A percentile compares a stretch with the other conserved stretches of the same genome.
Conservation (phyloP, 73 alveolate genomes). For the Blepharisma japonicum region DNA sequence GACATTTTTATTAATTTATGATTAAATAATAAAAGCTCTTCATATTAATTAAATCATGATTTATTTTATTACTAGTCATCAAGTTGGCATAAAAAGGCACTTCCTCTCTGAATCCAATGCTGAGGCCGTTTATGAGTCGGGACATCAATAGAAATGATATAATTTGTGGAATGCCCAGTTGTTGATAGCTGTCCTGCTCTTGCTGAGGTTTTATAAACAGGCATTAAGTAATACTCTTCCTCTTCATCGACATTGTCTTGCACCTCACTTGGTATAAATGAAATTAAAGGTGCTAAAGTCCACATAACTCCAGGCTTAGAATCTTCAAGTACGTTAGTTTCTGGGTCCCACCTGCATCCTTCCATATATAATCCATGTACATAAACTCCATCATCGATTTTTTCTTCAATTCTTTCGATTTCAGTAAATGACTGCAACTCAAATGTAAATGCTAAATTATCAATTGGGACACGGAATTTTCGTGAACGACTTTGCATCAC, state of each 20-base stretch:
- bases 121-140: slow-evolving; percentile 67
- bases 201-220: slow-evolving; percentile 97
- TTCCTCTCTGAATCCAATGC: slow-evolving; percentile 99
- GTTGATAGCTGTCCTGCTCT: slow-evolving; percentile 99
- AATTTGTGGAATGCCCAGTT: slow-evolving; percentile 92
- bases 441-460: slow-evolving; percentile 84
- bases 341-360: slow-evolving; percentile 99
- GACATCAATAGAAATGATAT: slow-evolving; percentile 76
- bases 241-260: slow-evolving; percentile 47
- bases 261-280: slow-evolving; percentile 70
- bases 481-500: slow-evolving; percentile 94
- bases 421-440: slow-evolving; percentile 69
- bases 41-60: too few species aligned
- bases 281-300: slow-evolving; percentile 79
- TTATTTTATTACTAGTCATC: not conserved
- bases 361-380: slow-evolving; percentile 98
- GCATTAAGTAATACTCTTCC: slow-evolving; percentile 79
- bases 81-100: slow-evolving; percentile 93
- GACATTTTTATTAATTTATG: too few species aligned
- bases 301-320: slow-evolving; percentile 67
- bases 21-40: too few species aligned
- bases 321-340: slow-evolving; percentile 71
- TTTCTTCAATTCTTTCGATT: slow-evolving; percentile 68
- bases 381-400: slow-evolving; percentile 89
- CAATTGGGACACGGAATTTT: slow-evolving; percentile 90